Percentiles rank a stretch among this genome's conserved stretches.
These are phyloP conservation scores for Cavenderia fasciculata DNA, from an alignment of 78 protist species.

Conservation along the genomic window DNA sequence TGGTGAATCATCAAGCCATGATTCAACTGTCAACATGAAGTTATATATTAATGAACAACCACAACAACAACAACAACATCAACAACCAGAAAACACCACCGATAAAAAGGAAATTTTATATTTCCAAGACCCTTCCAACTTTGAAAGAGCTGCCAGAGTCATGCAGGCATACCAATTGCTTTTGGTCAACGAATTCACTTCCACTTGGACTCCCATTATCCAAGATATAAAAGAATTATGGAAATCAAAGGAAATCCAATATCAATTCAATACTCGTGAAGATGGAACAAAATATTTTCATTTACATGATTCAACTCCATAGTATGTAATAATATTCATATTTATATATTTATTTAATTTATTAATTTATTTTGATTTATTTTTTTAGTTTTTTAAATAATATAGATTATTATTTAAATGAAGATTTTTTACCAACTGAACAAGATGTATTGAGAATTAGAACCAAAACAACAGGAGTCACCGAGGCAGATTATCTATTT, in stretches of 20 bases:
- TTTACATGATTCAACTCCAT: constrained; percentile 5
- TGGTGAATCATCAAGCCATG: neutral
- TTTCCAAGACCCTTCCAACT: constrained; percentile 11
- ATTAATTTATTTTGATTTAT: neutral
- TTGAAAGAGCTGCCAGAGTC: constrained; percentile 21
- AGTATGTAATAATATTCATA: neutral
- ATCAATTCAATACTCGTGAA: constrained; percentile 14
- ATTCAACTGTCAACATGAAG: neutral
- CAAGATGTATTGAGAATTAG: constrained; percentile 83
- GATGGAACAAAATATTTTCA: neutral
- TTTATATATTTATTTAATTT: neutral
- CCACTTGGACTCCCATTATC: constrained; percentile 9
- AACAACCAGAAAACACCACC: too few species aligned
- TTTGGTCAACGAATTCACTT: neutral
- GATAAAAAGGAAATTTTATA: too few species aligned
- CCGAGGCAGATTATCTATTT: constrained; percentile 75
- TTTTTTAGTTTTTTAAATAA: constrained; percentile 61
- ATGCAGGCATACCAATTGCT: constrained; percentile 13
- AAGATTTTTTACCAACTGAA: constrained; percentile 78
- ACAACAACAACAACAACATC: neutral
- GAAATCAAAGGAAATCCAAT: constrained; percentile 17
- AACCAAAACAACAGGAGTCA: constrained; percentile 84
- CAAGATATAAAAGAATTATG: constrained; percentile 5
- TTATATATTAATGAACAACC: neutral
- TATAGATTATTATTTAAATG: constrained; percentile 44